phyloP scores from a whole-genome alignment of 352 stramenopile genomes.

The Phytopythium litorale region DNA sequence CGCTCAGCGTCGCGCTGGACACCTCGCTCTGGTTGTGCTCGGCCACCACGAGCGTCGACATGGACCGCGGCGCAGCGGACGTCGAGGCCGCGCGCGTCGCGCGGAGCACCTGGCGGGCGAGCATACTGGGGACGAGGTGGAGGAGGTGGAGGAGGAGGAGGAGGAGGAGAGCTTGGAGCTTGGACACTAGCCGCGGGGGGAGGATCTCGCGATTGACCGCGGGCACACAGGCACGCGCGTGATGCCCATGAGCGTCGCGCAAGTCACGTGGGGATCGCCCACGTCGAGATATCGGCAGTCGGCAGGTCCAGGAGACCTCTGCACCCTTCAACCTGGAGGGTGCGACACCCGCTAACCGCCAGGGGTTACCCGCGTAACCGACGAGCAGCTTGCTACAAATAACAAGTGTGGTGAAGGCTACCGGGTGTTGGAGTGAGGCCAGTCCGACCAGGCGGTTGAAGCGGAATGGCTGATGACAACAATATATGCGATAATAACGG shows the following conservation, averaged over 20 bases:
- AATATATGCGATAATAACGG: not conserved
- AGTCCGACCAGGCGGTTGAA: not conserved
- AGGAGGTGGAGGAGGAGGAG: constrained; percentile 1
- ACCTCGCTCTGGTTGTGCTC: constrained; percentile 82
- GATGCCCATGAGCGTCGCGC: not conserved
- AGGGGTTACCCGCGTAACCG: not conserved
- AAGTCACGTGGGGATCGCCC: not conserved
- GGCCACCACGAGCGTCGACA: constrained; percentile 86
- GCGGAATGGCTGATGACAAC: not conserved
- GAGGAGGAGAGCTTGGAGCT: not conserved
- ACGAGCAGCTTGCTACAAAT: not conserved
- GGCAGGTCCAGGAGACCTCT: not conserved
- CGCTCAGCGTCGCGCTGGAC: constrained; percentile 70
- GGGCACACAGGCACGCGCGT: not conserved
- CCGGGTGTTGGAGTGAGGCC: not conserved
- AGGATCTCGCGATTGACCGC: not conserved
- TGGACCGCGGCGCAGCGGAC: constrained; percentile 19
- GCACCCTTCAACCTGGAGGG: not conserved
- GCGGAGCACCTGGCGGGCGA: constrained; percentile 40
- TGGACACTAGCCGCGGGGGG: not conserved
- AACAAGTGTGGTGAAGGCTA: not conserved
- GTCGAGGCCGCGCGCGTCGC: constrained; percentile 29
- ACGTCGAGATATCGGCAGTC: not conserved
- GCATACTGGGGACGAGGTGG: constrained; percentile 15
- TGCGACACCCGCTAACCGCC: not conserved